phyloP scores from a whole-genome alignment of 352 stramenopile genomes.

The Phytopythium cucurbitacearum region DNA sequence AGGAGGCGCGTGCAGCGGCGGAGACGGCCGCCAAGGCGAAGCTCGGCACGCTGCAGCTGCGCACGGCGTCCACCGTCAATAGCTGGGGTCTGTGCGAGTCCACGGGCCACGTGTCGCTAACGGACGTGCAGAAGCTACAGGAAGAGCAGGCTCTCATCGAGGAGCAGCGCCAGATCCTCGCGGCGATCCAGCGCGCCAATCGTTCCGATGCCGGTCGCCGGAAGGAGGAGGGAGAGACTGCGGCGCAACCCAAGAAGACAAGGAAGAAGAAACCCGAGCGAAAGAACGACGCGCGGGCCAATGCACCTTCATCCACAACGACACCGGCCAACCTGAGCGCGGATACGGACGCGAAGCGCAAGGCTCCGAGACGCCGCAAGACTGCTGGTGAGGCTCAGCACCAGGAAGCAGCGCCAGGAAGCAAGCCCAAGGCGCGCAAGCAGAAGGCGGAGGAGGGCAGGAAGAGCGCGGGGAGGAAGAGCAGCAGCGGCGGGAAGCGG shows the following conservation, averaged over 20 bases:
- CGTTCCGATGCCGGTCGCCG: no score
- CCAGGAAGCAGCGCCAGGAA: no score
- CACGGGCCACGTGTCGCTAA: conserved; percentile 45
- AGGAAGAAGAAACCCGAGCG: no score
- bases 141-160: conserved; percentile 60
- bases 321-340: not conserved
- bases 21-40: conserved; percentile 46
- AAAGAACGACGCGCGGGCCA: conserved; percentile 3
- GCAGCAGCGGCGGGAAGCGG: no score
- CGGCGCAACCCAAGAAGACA: conserved; percentile 16
- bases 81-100: conserved; percentile 57
- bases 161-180: conserved; percentile 62
- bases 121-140: conserved; percentile 58
- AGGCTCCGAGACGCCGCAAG: no score
- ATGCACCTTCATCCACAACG: conserved; percentile 6
- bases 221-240: no score
- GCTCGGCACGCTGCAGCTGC: conserved; percentile 23
- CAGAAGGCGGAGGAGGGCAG: no score
- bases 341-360: no score
- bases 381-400: no score
- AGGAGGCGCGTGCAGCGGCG: conserved; percentile 30
- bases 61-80: conserved; percentile 49
- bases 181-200: conserved; percentile 37
- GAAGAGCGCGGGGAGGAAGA: no score
- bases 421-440: no score